Base-by-base conservation (phyloP, 192 early-diverging fungal genomes). In the Podila clonocystis region DNA sequence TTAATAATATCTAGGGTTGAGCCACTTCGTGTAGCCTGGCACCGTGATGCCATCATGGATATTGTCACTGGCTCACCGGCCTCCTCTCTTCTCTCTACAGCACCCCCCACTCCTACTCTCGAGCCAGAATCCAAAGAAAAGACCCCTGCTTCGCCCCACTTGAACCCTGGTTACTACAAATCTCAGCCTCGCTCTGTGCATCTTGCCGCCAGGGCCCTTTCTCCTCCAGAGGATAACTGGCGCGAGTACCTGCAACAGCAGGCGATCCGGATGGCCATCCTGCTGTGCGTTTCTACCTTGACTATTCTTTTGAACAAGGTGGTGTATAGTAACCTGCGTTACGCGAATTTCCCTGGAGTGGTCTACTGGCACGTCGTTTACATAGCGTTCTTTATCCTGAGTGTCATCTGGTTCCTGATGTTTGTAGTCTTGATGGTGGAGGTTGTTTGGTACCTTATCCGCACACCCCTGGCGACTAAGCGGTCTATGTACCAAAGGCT, bases 391-490 rank as follows among this genome's bases (percentile, higher is more conserved):
- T 69, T 68, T 34, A 50, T 67, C 22, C 31, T 76, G 61, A 70
- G 68, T 31, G 22, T 76, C 3, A 63, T 34, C 0, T 70, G 67
- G 74, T 64, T 63, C 20, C 50, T 70, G 68, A 65, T 76, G 58
- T 48, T 76, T 60, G 63, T 70, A 4, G 24, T 24, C 0, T 36
- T 70, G 41, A 17, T 50, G 3, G 48, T 70, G 20, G 36, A 76
- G 33, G 45, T 70, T 0, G 68, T 76, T 9, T 76, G 74, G 74
- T 76, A 69, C 57, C 57, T 76, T 2, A 9, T 70, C 19, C 34
- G 62, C 24, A 60, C 48, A 12, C 68, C 74, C 1, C 48, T 76
- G 9, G 38, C 57, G 2, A 48, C 68, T 0, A 69, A 60, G 28
- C 17, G 58, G 2, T 70, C 67, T 0, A 68, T 65, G 50, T 76